Conservation (phyloP, 108 stramenopile species). For the Nannochloropsis gaditana region DNA sequence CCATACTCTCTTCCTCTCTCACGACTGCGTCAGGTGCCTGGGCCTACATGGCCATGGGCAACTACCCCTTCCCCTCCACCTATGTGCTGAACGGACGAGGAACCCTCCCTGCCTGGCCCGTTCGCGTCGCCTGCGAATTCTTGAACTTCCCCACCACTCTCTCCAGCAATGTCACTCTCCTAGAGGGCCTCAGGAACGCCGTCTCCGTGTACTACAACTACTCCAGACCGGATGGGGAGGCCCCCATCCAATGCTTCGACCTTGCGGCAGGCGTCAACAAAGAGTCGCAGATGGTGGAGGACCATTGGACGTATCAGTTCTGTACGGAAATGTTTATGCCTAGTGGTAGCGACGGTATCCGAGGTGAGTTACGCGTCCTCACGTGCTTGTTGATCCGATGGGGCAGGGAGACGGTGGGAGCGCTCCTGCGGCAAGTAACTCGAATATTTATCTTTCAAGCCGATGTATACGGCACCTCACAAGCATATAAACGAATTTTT, state of each 20-base stretch:
- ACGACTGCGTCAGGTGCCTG: slow-evolving; percentile 37
- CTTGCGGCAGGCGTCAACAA: slow-evolving; percentile 42
- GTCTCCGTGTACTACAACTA: slow-evolving; percentile 39
- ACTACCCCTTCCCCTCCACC: slow-evolving; percentile 52
- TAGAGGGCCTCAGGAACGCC: slow-evolving; percentile 28
- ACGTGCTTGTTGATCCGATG: too few relatives aligned
- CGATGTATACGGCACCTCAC: too few relatives aligned
- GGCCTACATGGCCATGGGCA: slow-evolving; percentile 53
- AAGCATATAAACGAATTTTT: too few relatives aligned
- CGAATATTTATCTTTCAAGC: too few relatives aligned
- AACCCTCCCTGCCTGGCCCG: slow-evolving; percentile 40
- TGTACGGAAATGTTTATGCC: slow-evolving; percentile 58
- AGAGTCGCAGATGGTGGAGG: slow-evolving; percentile 28
- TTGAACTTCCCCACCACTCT: neutral
- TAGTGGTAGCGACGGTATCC: slow-evolving; percentile 41
- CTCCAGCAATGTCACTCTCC: slow-evolving; percentile 6
- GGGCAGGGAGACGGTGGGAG: too few relatives aligned
- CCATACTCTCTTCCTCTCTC: too few relatives aligned
- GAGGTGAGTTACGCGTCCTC: neutral
- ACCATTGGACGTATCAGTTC: slow-evolving; percentile 43
- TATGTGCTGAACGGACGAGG: slow-evolving; percentile 47
- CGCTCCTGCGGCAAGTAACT: too few relatives aligned
- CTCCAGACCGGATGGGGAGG: slow-evolving; percentile 21
- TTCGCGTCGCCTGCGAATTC: slow-evolving; percentile 34
- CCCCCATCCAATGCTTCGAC: slow-evolving; percentile 27